Evolutionary conservation across 2,329 filamentous ascomycete genomes (phyloP), one percentile per base, ranked within the genome.

Genomic region (Diaporthe nobilis): DNA sequence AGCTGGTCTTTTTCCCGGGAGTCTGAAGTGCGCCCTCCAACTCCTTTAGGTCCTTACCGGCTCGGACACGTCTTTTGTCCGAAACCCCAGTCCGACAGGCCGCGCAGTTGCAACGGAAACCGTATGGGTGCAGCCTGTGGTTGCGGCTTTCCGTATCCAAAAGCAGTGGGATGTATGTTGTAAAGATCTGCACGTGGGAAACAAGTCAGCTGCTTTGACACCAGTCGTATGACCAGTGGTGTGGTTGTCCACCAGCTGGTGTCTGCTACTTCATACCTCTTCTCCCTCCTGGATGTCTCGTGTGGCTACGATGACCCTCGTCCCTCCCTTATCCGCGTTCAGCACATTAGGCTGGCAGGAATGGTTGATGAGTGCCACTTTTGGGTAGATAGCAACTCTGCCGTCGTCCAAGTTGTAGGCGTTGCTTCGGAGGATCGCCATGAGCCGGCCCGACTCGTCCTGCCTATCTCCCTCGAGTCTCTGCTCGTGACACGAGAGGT

Each of bases 351-450:
- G 82, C 42, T 80, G 81, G 78, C 84, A 85, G 13, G 78, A 79
- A 77, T 85, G 84, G 70, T 85, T 85, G 80, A 85, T 83, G 37
- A 83, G 80, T 10, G 82, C 78, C 10, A 82, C 80, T 34, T 82
- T 74, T 1, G 80, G 78, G 55, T 84, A 85, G 4, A 85, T 78
- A 2, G 80, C 83, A 0, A 82, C 81, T 2, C 81, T 82, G 2
- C 76, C 65, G 34, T 72, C 65, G 9, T 77, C 78, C 75, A 80
- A 79, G 57, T 83, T 82, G 80, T 85, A 85, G 73, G 82, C 84
- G 73, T 85, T 85, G 47, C 81, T 85, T 72, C 84, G 81, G 76
- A 85, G 84, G 68, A 85, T 83, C 75, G 79, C 80, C 73, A 79
- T 75, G 28, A 75, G 72, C 8, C 76, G 76, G 42, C 49, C 65